These are phyloP conservation scores for Backusella tarrabulga DNA, from an alignment of 192 early-diverging fungal genomes.

Conservation along the genomic window DNA sequence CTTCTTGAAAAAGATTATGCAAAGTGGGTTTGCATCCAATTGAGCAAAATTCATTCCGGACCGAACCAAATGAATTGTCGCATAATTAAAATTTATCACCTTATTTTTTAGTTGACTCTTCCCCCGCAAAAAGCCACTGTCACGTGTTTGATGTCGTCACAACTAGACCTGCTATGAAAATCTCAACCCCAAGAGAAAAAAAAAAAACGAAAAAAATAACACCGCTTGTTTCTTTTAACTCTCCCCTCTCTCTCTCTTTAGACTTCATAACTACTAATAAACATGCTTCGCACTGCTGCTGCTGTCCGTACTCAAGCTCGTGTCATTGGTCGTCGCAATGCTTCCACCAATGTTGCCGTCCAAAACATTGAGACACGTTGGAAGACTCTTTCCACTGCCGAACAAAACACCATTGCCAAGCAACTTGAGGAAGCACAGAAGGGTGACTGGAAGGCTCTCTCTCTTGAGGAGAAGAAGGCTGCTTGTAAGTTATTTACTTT, in stretches of 20 bases:
- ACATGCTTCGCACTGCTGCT: slow-evolving; percentile 64
- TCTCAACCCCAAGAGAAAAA: slow-evolving; percentile 10
- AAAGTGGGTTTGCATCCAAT: too few species aligned
- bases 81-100: too few species aligned
- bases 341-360: slow-evolving; percentile 46
- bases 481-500: slow-evolving; percentile 49
- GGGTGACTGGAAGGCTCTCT: slow-evolving; percentile 92
- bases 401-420: slow-evolving; percentile 82
- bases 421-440: slow-evolving; percentile 83
- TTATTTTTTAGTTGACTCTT: neutral
- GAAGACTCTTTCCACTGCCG: slow-evolving; percentile 68
- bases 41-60: too few species aligned
- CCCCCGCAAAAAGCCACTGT: neutral
- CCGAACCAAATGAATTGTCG: too few species aligned
- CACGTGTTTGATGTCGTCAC: neutral
- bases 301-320: slow-evolving; percentile 43
- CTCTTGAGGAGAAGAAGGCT: slow-evolving; percentile 94
- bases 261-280: slow-evolving; percentile 18
- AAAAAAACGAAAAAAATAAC: slow-evolving; percentile 16
- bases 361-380: slow-evolving; percentile 55
- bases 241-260: slow-evolving; percentile 10
- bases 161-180: neutral
- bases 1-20: too few species aligned
- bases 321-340: slow-evolving; percentile 44
- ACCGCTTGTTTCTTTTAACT: slow-evolving; percentile 12